Evolutionary conservation across 1,284 basidiomycete genomes (phyloP), one percentile per base, ranked within the genome.

Genomic region (Trametes sp.): DNA sequence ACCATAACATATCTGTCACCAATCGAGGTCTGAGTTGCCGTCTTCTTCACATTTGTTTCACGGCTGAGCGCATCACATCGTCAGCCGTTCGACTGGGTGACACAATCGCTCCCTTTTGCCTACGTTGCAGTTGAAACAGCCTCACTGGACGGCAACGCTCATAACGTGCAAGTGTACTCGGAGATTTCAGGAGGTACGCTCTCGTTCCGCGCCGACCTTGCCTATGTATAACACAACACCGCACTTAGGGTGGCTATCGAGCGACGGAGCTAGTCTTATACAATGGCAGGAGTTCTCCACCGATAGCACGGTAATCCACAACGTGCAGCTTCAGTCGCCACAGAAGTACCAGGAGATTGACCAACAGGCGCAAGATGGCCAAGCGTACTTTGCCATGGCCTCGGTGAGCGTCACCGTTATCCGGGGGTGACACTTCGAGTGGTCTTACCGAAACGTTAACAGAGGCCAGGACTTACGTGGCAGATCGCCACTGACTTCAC

Each of bases 101-200:
- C 68, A 26, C 74, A 79, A 64, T 78, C 76, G 16, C 57, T 78
- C 16, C 74, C 76, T 23, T 75, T 76, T 54, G 66, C 74, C 7
- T 77, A 79, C 59, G 26, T 78, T 21, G 63, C 69, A 29, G 55
- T 79, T 23, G 70, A 74, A 16, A 74, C 72, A 1, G 45, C 46
- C 10, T 72, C 78, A 0, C 56, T 65, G 13, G 78, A 79, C 57
- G 74, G 72, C 21, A 31, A 63, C 1, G 11, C 68, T 26, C 78
- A 79, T 62, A 31, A 58, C 35, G 71, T 79, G 11, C 70, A 76
- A 59, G 57, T 76, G 28, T 77, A 79, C 66, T 73, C 76, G 24
- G 75, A 80, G 64, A 69, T 81, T 36, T 74, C 64, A 49, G 78
- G 64, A 70, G 71, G 72, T 72, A 21, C 36, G 61, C 36, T 44